Evolutionary conservation across 148 eudicot species (phyloP), one percentile per base, ranked within the genome.

Genomic region (Vaccinium corymbosum): DNA sequence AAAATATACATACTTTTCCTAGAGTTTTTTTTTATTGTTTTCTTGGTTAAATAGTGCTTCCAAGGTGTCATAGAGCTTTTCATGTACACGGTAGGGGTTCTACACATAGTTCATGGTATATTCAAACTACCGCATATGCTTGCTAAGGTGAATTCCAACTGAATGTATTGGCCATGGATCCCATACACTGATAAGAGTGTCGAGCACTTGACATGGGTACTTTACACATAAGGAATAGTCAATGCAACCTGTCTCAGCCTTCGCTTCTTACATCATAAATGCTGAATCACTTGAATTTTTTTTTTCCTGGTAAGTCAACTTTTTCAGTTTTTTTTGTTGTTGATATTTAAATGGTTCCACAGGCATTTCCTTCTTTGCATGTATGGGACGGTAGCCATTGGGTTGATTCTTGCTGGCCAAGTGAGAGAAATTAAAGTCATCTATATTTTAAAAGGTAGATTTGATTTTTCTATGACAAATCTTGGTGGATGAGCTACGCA

Each of bases 311-410:
- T 22, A 0, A 61, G 17, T 68, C 0, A 25, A 27, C 71, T 64
- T 68, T 68, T 68, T 68, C 35, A 8, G 17, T 29, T 68, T 56
- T 57, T 74, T 59, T 29, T 73, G 27, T 13, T 48, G 19, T 49
- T 27, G 0, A 78, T 56, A 20, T 71, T 42, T 56, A 35, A 79
- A 81, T 86, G 80, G 52, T 84, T 83, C 82, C 88, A 86, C 97
- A 97, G 99, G 99, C 99, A 97, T 92, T 93, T 94, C 82, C 88
- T 89, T 87, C 93, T 97, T 80, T 97, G 99, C 84, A 64, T 97
- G 51, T 97, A 97, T 91, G 99, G 99, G 83, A 81, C 88, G n/a
- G 87, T 90, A 55, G 97, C 93, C 52, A 85, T 97, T 82, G 92
- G 89, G 55, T 90, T 97, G 79, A 78, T 97, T 89, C 97, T 97